phyloP scores from a whole-genome alignment of 345 rosid genomes.

The Eucalyptus caleyi region DNA sequence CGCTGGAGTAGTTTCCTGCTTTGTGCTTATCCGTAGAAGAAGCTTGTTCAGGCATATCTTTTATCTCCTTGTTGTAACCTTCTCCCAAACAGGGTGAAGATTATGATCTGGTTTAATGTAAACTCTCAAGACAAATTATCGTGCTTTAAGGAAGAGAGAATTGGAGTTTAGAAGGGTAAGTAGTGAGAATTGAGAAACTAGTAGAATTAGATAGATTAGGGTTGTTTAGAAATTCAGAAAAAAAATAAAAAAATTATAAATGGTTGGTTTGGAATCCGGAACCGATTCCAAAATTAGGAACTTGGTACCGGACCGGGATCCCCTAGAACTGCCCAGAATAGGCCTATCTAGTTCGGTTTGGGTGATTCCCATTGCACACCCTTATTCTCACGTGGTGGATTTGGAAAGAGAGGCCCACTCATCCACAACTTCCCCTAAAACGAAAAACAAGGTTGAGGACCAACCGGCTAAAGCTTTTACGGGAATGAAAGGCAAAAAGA shows the following conservation, averaged over 20 bases:
- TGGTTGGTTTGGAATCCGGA: too few relatives aligned
- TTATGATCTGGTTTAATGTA: neutral
- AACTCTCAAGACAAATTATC: neutral
- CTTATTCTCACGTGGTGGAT: neutral
- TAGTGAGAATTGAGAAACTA: too few relatives aligned
- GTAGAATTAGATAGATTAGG: too few relatives aligned
- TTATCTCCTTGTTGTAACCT: neutral
- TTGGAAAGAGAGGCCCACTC: neutral
- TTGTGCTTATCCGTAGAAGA: neutral
- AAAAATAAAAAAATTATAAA: too few relatives aligned
- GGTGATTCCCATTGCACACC: too few relatives aligned
- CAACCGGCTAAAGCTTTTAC: neutral
- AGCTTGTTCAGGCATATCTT: neutral
- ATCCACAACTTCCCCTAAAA: neutral
- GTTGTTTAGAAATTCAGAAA: too few relatives aligned
- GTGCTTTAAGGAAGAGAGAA: too few relatives aligned
- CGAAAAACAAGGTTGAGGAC: neutral
- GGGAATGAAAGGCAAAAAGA: neutral
- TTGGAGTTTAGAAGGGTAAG: too few relatives aligned
- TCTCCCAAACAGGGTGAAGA: neutral
- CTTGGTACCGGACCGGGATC: fast-evolving
- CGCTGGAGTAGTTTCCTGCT: neutral
- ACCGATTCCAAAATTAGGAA: too few relatives aligned
- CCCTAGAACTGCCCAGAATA: too few relatives aligned
- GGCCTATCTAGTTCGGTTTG: fast-evolving